A percentile compares a stretch with the other conserved stretches of the same genome.
Evolutionary conservation across 108 stramenopile species (phyloP).

Genomic region (Pinguiococcus pyrenoidosus): DNA sequence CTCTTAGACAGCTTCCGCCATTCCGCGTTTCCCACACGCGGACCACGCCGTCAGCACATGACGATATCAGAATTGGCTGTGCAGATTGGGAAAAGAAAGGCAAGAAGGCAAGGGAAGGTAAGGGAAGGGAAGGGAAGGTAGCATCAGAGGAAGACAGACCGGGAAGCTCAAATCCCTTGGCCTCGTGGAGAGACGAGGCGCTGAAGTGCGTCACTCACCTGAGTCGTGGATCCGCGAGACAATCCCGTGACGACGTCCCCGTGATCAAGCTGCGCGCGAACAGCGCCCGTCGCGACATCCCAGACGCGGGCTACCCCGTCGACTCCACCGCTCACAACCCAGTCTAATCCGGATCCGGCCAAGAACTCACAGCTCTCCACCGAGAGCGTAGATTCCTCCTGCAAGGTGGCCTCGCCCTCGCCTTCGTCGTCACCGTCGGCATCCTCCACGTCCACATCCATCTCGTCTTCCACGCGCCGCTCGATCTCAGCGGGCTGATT

Average conservation of each 20-base stretch:
- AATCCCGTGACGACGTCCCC: slow-evolving; percentile 9
- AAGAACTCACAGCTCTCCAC: slow-evolving; percentile 82
- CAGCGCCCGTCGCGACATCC: slow-evolving; percentile 52
- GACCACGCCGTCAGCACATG: slow-evolving; percentile 56
- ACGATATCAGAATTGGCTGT: no score
- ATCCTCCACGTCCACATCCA: neutral
- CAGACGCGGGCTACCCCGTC: slow-evolving; percentile 71
- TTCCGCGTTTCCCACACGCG: slow-evolving; percentile 76
- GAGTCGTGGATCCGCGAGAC: no score
- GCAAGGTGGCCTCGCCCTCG: slow-evolving; percentile 36
- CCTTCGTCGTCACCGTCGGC: slow-evolving; percentile 30
- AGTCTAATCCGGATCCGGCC: slow-evolving; percentile 40
- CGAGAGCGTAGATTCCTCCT: slow-evolving; percentile 10
- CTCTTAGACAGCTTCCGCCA: slow-evolving; percentile 45
- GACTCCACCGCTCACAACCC: slow-evolving; percentile 70
- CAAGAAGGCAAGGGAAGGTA: no score
- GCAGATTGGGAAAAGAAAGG: slow-evolving; percentile 38
- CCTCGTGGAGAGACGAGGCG: slow-evolving; percentile 25
- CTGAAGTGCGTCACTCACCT: no score
- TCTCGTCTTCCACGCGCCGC: neutral
- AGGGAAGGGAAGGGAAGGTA: neutral
- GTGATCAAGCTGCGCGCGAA: slow-evolving; percentile 27
- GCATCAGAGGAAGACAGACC: neutral
- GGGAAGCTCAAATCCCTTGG: slow-evolving; percentile 63
- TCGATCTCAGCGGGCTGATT: neutral